Conservation (phyloP, 2,329 filamentous ascomycete species). For the Penicillium sp. region DNA sequence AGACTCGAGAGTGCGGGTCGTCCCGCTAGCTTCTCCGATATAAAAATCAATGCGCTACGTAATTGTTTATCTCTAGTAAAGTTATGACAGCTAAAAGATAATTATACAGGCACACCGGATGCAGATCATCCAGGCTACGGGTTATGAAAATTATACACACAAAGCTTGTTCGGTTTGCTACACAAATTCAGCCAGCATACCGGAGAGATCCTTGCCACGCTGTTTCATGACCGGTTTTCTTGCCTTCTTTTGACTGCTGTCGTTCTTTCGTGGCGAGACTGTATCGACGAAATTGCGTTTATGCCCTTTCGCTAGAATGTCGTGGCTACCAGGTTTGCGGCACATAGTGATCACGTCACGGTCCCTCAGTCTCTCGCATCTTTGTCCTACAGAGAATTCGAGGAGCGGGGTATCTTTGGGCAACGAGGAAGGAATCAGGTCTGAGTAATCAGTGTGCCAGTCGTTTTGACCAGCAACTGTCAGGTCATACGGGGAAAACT, state of each 20-base stretch:
- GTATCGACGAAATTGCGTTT: constrained; percentile 7
- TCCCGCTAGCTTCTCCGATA: constrained; percentile 7
- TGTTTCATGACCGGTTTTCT: constrained; percentile 25
- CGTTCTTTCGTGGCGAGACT: background rate
- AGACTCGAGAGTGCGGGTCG: constrained; percentile 3
- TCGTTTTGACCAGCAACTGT: background rate
- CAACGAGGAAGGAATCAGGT: background rate
- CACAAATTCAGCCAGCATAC: constrained; percentile 29
- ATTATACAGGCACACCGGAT: too few relatives aligned
- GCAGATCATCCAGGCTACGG: too few relatives aligned
- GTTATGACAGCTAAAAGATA: too few relatives aligned
- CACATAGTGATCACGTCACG: background rate
- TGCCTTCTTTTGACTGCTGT: background rate
- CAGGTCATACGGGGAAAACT: background rate
- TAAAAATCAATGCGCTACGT: too few relatives aligned
- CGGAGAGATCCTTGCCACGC: constrained; percentile 24
- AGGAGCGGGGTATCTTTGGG: constrained; percentile 19
- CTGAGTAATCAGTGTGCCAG: background rate
- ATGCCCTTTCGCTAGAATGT: constrained; percentile 11
- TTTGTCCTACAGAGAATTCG: constrained; percentile 23
- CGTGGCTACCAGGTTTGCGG: constrained; percentile 10
- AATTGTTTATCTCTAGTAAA: too few relatives aligned
- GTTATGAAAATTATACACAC: too few relatives aligned
- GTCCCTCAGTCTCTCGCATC: constrained; percentile 3
- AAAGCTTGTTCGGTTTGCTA: background rate